Percentiles rank a stretch among this genome's conserved stretches.
phyloP scores from a whole-genome alignment of 2,329 filamentous ascomycete genomes.

The Neodidymelliopsis sp. region DNA sequence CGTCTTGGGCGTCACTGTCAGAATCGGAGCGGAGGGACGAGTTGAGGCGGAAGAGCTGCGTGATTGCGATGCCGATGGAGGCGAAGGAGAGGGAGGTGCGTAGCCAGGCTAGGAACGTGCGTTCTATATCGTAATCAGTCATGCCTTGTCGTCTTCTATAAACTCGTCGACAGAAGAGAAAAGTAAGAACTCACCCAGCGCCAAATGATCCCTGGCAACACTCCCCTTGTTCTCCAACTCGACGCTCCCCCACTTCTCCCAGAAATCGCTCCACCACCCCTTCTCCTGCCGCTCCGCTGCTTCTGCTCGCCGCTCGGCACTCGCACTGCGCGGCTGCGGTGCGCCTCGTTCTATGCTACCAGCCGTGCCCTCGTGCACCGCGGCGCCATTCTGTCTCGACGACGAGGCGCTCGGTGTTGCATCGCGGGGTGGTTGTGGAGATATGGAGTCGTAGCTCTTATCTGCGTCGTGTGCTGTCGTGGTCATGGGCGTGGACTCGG shows the following conservation, averaged over 20 bases:
- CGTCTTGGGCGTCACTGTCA: slow-evolving; percentile 2
- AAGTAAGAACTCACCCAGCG: slow-evolving; percentile 66
- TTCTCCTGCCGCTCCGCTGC: slow-evolving; percentile 31
- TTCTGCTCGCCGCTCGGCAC: slow-evolving; percentile 35
- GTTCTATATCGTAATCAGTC: slow-evolving; percentile 69
- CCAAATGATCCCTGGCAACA: slow-evolving; percentile 82
- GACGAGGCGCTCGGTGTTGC: neutral
- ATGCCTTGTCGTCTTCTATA: too few relatives aligned
- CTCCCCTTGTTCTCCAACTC: slow-evolving; percentile 88
- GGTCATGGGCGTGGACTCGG: slow-evolving; percentile 46
- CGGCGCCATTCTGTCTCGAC: slow-evolving; percentile 6
- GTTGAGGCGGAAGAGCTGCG: slow-evolving; percentile 85
- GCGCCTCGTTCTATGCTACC: neutral
- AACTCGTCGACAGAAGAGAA: neutral
- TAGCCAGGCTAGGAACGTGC: slow-evolving; percentile 86
- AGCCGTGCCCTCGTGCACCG: slow-evolving; percentile 3
- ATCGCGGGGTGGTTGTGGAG: slow-evolving; percentile 16
- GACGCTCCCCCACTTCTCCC: slow-evolving; percentile 69
- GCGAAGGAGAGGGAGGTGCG: slow-evolving; percentile 83
- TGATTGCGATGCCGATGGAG: slow-evolving; percentile 82
- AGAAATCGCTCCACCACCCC: slow-evolving; percentile 62
- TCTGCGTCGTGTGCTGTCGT: slow-evolving; percentile 2
- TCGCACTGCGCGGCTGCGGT: slow-evolving; percentile 9
- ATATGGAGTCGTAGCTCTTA: slow-evolving; percentile 38
- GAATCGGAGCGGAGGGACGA: slow-evolving; percentile 58